Evolutionary conservation across 495 filamentous ascomycete genomes (phyloP), one percentile per base, ranked within the genome.

Genomic region (Bryoglossum gracile): DNA sequence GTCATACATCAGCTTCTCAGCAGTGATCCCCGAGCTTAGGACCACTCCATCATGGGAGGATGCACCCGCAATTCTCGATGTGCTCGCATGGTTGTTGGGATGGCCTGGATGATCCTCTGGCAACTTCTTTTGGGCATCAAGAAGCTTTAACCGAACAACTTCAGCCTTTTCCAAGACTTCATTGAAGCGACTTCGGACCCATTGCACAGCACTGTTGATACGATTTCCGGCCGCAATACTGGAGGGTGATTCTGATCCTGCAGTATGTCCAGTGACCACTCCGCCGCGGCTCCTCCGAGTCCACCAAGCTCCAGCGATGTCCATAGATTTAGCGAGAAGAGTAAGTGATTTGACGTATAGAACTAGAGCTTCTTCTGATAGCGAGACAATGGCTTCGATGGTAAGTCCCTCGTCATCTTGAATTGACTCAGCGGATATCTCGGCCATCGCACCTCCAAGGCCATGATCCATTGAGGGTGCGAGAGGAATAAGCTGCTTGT

Each of bases 1-100:
- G 54, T 98, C 94, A 56, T 95, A 98, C 94, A 98, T 98, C 39
- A 98, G 67, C 65, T 87, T 94, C 67, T 96, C 92, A 0, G 92
- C 92, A 17, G 89, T 95, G 33, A 96, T 80, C 4, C 91, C 91
- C 4, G 78, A 71, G 2, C 73, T 80, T 11, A 86, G 54, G 16
- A 71, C 61, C 9, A 76, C 71, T 0, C 72, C 70, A 30, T 71
- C 69, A 1, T 63, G 60, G 0, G 74, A 66, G 36, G 75, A 82
- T 11, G 81, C 75, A n/a, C 78, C 68, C 43, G 85, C 86, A 2
- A 79, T 73, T 26, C 77, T 80, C 23, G 74, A 75, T 0, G 70
- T 65, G 23, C 78, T 64, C 0, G 73, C 70, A 43, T 84, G 81
- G 58, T 95, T 95, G 59, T 65, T 78, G 9, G 89, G 89, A 56